Conservation (phyloP, 768 basidiomycete genomes). For the Amanita jacksonii region DNA sequence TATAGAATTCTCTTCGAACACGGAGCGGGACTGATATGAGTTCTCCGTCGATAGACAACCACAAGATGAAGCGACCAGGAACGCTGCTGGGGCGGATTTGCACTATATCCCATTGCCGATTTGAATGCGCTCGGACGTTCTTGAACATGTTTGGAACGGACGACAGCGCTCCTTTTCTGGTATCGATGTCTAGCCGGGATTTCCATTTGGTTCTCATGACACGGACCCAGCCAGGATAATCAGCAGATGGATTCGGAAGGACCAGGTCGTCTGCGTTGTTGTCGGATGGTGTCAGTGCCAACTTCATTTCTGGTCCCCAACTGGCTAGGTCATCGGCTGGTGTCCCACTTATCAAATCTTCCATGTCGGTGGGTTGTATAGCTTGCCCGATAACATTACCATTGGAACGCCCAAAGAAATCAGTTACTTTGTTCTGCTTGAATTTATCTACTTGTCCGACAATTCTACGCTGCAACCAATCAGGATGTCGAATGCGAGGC, state of each 20-base stretch:
- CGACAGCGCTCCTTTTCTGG: slow-evolving; percentile 28
- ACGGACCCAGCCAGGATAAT: slow-evolving; percentile 73
- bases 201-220: slow-evolving; percentile 76
- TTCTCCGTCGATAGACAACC: slow-evolving; percentile 76
- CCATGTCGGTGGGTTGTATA: slow-evolving; percentile 17
- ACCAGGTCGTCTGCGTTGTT: slow-evolving; percentile 27
- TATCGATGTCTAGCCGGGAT: slow-evolving; percentile 39
- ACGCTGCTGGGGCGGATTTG: slow-evolving; percentile 75
- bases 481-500: slow-evolving; percentile 90
- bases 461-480: slow-evolving; percentile 92
- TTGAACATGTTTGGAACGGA: slow-evolving; percentile 70
- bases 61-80: slow-evolving; percentile 78
- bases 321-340: slow-evolving; percentile 14
- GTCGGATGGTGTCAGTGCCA: slow-evolving; percentile 38
- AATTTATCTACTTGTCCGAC: slow-evolving; percentile 90
- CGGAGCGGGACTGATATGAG: slow-evolving; percentile 76
- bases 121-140: slow-evolving; percentile 44
- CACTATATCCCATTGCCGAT: slow-evolving; percentile 83
- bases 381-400: slow-evolving; percentile 23
- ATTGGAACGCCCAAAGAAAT: slow-evolving; percentile 64
- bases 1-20: slow-evolving; percentile 86
- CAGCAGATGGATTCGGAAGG: slow-evolving; percentile 51
- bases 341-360: slow-evolving; percentile 58
- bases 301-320: slow-evolving; percentile 46
- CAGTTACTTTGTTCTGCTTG: slow-evolving; percentile 95